Conservation (phyloP, 192 early-diverging fungal species). For the Coemansia sp. region DNA sequence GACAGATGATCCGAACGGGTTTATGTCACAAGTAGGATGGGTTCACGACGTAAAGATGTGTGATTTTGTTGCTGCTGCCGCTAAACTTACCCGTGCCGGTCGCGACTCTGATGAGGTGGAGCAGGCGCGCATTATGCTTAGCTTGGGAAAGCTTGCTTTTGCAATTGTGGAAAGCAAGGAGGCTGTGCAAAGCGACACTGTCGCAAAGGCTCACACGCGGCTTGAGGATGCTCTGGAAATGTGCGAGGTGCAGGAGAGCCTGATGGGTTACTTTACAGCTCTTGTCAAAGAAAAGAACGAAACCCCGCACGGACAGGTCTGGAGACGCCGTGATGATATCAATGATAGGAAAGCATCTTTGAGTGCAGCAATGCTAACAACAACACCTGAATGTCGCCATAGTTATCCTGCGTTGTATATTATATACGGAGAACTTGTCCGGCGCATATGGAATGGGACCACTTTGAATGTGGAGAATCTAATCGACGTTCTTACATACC, state of each 20-base stretch:
- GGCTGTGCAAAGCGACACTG: background rate
- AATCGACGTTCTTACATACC: constrained; percentile 38
- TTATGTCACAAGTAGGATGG: constrained; percentile 34
- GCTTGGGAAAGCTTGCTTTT: constrained; percentile 46
- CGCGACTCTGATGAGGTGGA: constrained; percentile 24
- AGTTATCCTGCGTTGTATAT: constrained; percentile 32
- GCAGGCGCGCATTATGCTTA: constrained; percentile 40
- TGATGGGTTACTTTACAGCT: constrained; percentile 14
- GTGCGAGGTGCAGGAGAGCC: constrained; percentile 33
- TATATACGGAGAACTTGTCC: constrained; percentile 29
- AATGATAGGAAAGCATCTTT: constrained; percentile 26
- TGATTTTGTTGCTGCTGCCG: constrained; percentile 39
- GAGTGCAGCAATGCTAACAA: constrained; percentile 39
- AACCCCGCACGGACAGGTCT: background rate
- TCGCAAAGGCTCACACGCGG: constrained; percentile 19
- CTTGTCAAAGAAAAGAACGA: constrained; percentile 6
- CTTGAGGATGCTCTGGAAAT: constrained; percentile 47
- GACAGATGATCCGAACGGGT: constrained; percentile 6
- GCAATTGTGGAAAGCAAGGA: constrained; percentile 16
- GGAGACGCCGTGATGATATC: constrained; percentile 14
- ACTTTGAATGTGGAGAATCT: constrained; percentile 26
- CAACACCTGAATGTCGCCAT: constrained; percentile 35
- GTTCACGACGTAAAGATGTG: constrained; percentile 40
- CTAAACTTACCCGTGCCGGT: constrained; percentile 34
- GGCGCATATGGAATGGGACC: constrained; percentile 23